These are phyloP conservation scores for Periglandula ipomoeae DNA, from an alignment of 2,329 filamentous ascomycete genomes.

Conservation along the genomic window DNA sequence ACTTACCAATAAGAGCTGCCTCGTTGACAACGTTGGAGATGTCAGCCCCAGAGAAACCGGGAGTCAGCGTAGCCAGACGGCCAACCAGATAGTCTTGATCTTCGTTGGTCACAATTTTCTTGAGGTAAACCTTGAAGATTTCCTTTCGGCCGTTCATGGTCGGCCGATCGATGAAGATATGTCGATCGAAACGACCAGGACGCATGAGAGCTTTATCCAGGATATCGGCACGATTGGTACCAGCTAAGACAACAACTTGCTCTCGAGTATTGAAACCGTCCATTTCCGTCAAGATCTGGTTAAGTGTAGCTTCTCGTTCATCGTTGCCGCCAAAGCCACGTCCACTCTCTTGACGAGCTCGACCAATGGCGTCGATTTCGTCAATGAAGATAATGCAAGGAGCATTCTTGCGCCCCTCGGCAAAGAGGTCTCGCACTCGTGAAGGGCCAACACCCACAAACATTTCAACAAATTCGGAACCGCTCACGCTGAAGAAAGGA, in stretches of 20 bases:
- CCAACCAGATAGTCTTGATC: conserved; percentile 82
- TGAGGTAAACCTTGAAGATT: conserved; percentile 90
- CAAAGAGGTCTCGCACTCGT: conserved; percentile 87
- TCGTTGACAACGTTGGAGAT: conserved; percentile 99
- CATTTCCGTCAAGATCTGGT: conserved; percentile 99
- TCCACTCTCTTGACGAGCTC: conserved; percentile 73
- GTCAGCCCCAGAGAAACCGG: conserved; percentile 93
- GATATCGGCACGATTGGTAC: conserved; percentile 91
- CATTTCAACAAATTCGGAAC: conserved; percentile 99
- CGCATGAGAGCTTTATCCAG: conserved; percentile 94
- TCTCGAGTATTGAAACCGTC: conserved; percentile 97
- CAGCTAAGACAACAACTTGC: conserved; percentile 91
- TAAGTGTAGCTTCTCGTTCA: conserved; percentile 91
- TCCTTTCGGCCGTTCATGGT: conserved; percentile 96
- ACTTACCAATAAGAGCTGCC: conserved; percentile 85
- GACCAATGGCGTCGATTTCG: conserved; percentile 96
- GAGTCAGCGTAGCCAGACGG: conserved; percentile 82
- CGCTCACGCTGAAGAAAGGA: conserved; percentile 96
- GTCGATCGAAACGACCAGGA: conserved; percentile 91
- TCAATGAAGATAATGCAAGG: conserved; percentile 99
- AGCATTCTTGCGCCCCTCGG: conserved; percentile 88
- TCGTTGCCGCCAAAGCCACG: conserved; percentile 76
- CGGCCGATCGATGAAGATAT: conserved; percentile 88
- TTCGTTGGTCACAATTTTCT: conserved; percentile 89
- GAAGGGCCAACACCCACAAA: conserved; percentile 98